Percentiles rank a stretch among this genome's conserved stretches.
These are phyloP conservation scores for Spencermartinsiella ligniputridi DNA, from an alignment of 1,139 yeast genomes.

Conservation along the genomic window DNA sequence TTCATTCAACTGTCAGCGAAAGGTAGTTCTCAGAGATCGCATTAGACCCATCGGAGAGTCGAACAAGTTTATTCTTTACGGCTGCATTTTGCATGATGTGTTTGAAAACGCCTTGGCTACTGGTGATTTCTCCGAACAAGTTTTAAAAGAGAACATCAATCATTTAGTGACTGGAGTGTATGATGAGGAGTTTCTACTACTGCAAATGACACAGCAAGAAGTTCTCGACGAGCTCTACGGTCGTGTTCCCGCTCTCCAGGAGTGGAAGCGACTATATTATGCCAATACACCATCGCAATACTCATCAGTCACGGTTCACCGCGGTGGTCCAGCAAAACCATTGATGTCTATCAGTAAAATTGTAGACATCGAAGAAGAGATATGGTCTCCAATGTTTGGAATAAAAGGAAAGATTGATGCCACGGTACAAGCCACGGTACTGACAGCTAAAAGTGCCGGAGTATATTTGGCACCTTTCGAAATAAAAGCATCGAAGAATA, in stretches of 20 bases:
- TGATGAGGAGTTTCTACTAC: slow-evolving; percentile 52
- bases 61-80: slow-evolving; percentile 61
- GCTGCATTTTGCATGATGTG: slow-evolving; percentile 72
- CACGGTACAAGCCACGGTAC: slow-evolving; percentile 59
- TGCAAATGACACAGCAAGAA: slow-evolving; percentile 48
- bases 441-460: slow-evolving; percentile 29
- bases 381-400: slow-evolving; percentile 90
- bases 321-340: slow-evolving; percentile 12
- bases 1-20: slow-evolving; percentile 67
- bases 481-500: slow-evolving; percentile 69
- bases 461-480: slow-evolving; percentile 71
- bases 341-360: slow-evolving; percentile 51
- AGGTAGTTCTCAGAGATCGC: slow-evolving; percentile 56
- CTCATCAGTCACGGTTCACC: slow-evolving; percentile 25
- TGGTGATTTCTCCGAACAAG: slow-evolving; percentile 41
- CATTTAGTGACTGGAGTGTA: slow-evolving; percentile 39
- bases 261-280: slow-evolving; percentile 57
- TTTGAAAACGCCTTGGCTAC: slow-evolving; percentile 62
- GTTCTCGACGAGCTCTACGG: slow-evolving; percentile 45
- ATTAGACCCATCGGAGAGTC: slow-evolving; percentile 53
- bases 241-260: slow-evolving; percentile 54
- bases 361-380: slow-evolving; percentile 81
- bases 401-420: slow-evolving; percentile 90
- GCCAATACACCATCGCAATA: slow-evolving; percentile 23
- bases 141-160: slow-evolving; percentile 45